Base-by-base conservation (phyloP, 345 rosid genomes). In the Anastatica hierochuntica region DNA sequence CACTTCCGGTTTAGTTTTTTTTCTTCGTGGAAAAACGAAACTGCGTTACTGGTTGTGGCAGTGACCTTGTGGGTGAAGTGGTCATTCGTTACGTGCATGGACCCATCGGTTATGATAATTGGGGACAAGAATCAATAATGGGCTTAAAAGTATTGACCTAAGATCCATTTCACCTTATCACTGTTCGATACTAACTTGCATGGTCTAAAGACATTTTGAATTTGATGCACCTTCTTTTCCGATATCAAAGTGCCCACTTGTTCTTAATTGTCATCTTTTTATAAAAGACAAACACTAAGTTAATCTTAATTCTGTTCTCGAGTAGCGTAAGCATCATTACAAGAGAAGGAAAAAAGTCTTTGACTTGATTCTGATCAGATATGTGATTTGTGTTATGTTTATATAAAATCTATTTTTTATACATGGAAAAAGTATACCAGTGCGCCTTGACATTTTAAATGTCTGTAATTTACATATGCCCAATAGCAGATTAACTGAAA, bases 61-160 rank as follows among this genome's bases (percentile, higher is more conserved):
- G 62, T 57, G 9, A 24, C 17, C 12, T 34, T 44, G 43, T 23
- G 27, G 38, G 11, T 12, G 64, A n/a, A n/a, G n/a, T n/a, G n/a
- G n/a, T n/a, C n/a, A n/a, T 38, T 37, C 12, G 48, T 47, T 31
- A 41, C 65, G 42, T 49, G 42, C 56, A 41, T 49, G 65, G 65
- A 31, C 57, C 57, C 65, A 49, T 49, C 24, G 14, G 43, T 41
- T 60, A 14, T 40, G 42, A 49, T 41, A 10, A 19, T 19, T 41
- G 57, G 57, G 60, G 43, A 60, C 57, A 60, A 24, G 10, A 31
- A 21, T 33, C 10, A 61, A 50, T 61, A 61, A 61, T 50, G 51
- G 49, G 66, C 36, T 61, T 50, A 21, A 50, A 61, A 50, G 27
- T 50, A 49, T 46, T 41, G 58, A 60, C 10, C 42, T 49, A 20